These are phyloP conservation scores for Lipomyces orientalis DNA, from an alignment of 805 yeast genomes.

Conservation along the genomic window DNA sequence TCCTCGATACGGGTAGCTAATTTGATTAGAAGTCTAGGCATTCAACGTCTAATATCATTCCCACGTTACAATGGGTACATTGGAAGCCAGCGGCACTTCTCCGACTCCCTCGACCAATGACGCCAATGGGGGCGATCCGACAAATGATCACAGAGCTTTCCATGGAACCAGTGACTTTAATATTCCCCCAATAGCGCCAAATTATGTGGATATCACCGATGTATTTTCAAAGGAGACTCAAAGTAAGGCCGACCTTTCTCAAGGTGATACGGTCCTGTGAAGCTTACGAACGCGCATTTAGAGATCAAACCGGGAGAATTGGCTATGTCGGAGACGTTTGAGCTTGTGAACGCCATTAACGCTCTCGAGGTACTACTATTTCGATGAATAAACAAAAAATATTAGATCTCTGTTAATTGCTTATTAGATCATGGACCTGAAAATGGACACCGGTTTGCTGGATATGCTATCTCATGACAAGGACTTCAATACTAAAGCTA, in stretches of 20 bases:
- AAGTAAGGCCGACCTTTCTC: constrained; percentile 12
- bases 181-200: constrained; percentile 22
- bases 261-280: neutral
- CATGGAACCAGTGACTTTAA: neutral
- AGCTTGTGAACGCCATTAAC: constrained; percentile 81
- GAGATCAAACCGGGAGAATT: constrained; percentile 59
- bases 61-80: neutral
- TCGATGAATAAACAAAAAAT: constrained; percentile 12
- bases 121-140: neutral
- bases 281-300: constrained; percentile 10
- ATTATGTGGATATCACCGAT: constrained; percentile 30
- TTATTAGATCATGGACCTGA: constrained; percentile 55
- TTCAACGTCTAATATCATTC: neutral
- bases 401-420: neutral
- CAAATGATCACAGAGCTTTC: neutral
- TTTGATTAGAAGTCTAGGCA: neutral
- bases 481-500: constrained; percentile 49
- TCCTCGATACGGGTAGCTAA: neutral
- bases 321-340: constrained; percentile 63
- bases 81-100: neutral
- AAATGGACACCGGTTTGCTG: constrained; percentile 80
- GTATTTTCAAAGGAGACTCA: constrained; percentile 14
- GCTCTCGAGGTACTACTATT: constrained; percentile 68
- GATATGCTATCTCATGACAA: constrained; percentile 52
- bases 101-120: neutral